phyloP scores from a whole-genome alignment of 1,284 basidiomycete species.

The Irpex sp. region DNA sequence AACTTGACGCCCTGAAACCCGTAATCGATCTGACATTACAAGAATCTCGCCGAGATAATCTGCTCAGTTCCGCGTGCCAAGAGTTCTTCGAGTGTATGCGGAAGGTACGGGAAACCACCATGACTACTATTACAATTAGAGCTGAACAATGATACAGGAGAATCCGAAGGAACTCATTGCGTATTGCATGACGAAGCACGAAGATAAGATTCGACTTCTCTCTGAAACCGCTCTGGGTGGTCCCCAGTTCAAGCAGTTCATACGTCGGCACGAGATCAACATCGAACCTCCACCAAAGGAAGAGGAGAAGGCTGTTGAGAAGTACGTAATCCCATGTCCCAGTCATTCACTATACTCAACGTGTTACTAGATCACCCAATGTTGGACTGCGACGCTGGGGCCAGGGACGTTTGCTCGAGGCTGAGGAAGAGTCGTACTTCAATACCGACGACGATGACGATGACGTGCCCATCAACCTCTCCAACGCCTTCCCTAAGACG shows the following conservation, averaged over 20 bases:
- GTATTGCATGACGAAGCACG: slow-evolving; percentile 81
- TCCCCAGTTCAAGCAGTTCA: slow-evolving; percentile 69
- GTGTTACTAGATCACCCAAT: slow-evolving; percentile 12
- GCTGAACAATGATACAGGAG: slow-evolving; percentile 48
- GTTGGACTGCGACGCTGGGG: slow-evolving; percentile 38
- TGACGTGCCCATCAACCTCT: slow-evolving; percentile 13
- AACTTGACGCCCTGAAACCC: slow-evolving; percentile 81
- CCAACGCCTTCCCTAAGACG: slow-evolving; percentile 28
- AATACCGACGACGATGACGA: slow-evolving; percentile 72
- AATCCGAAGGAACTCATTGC: slow-evolving; percentile 84
- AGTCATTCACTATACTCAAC: not conserved
- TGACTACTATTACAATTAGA: too few species aligned
- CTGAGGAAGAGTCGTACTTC: slow-evolving; percentile 90
- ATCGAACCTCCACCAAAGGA: slow-evolving; percentile 67
- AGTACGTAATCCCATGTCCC: slow-evolving; percentile 33
- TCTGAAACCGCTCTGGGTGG: slow-evolving; percentile 61
- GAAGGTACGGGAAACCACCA: slow-evolving; percentile 48
- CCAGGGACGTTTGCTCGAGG: slow-evolving; percentile 53
- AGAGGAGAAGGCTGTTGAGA: slow-evolving; percentile 42
- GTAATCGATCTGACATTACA: slow-evolving; percentile 79
- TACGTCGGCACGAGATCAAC: slow-evolving; percentile 88
- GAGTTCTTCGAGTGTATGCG: slow-evolving; percentile 93
- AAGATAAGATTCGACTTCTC: slow-evolving; percentile 62
- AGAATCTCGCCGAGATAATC: slow-evolving; percentile 86
- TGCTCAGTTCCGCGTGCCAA: slow-evolving; percentile 91